These are phyloP conservation scores for Gossypium arboreum DNA, from an alignment of 345 rosid species.

Conservation along the genomic window DNA sequence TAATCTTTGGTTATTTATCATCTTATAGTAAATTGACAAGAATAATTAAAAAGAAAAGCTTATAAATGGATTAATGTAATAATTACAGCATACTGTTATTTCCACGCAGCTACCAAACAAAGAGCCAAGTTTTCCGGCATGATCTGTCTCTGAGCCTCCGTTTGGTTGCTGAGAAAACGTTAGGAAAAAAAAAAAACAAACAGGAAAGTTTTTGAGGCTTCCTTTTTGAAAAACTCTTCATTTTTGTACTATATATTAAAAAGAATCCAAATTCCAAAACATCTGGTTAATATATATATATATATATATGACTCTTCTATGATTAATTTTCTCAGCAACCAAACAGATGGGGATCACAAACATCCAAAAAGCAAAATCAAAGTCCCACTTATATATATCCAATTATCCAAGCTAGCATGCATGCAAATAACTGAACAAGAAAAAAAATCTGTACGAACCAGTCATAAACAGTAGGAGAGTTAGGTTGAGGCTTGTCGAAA, in stretches of 20 bases:
- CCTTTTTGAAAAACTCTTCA: too few species aligned
- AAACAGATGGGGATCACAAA: not conserved
- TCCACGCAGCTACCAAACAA: constrained; percentile 55
- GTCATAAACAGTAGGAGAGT: constrained; percentile 93
- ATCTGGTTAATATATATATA: not conserved
- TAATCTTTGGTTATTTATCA: not conserved
- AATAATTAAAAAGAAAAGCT: not conserved
- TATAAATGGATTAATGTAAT: too few species aligned
- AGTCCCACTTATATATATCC: not conserved
- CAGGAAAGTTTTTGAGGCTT: constrained; percentile 5
- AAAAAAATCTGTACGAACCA: constrained; percentile 40
- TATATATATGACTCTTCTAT: not conserved
- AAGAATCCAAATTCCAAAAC: too few species aligned
- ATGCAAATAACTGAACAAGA: not conserved
- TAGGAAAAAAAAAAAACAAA: not conserved
- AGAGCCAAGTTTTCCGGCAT: constrained; percentile 52
- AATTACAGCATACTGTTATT: constrained; percentile 14
- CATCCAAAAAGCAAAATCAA: too few species aligned
- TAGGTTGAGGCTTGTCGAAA: constrained; percentile 75
- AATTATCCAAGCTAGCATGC: not conserved
- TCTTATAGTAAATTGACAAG: not conserved
- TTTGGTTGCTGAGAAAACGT: constrained; percentile 38
- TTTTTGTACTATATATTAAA: too few species aligned
- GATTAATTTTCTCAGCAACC: not conserved
- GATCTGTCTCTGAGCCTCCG: constrained; percentile 30